Evolutionary conservation across 179 eudicot species (phyloP).

Genomic region (Corrigiola litoralis): DNA sequence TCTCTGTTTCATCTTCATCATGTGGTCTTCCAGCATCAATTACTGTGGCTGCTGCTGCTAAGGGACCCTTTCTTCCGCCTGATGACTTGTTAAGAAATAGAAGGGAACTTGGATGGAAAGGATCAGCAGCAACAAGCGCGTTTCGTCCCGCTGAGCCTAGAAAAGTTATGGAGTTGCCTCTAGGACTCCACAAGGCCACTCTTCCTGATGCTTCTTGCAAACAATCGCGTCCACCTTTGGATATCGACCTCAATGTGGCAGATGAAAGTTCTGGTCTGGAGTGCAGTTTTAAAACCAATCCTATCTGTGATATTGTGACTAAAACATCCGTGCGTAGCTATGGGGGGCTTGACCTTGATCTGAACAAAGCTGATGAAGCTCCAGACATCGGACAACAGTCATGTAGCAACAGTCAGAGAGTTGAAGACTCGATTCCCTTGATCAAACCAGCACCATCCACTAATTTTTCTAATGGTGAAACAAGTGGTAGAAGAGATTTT

Average conservation of each 20-base stretch:
- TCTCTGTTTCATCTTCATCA: slow-evolving; percentile 32
- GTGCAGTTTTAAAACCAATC: neutral
- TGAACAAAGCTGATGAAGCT: slow-evolving; percentile 39
- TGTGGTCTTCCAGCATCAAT: slow-evolving; percentile 36
- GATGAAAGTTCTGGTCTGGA: slow-evolving; percentile 48
- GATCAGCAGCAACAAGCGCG: slow-evolving; percentile 58
- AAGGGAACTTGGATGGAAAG: slow-evolving; percentile 41
- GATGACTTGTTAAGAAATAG: slow-evolving; percentile 33
- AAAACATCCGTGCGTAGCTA: slow-evolving; percentile 22
- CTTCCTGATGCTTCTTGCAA: slow-evolving; percentile 26
- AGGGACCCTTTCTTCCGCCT: slow-evolving; percentile 34
- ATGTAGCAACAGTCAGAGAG: slow-evolving; percentile 19
- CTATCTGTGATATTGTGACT: slow-evolving; percentile 1
- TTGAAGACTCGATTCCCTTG: slow-evolving; percentile 17
- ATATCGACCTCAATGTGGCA: slow-evolving; percentile 62
- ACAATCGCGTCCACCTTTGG: slow-evolving; percentile 39
- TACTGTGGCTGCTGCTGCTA: slow-evolving; percentile 37
- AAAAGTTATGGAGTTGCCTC: slow-evolving; percentile 20
- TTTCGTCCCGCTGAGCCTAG: slow-evolving; percentile 76
- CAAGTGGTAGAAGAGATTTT: slow-evolving; percentile 31
- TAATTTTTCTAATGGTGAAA: slow-evolving; percentile 14
- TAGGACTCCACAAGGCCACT: slow-evolving; percentile 17
- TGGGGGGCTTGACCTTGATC: slow-evolving; percentile 42
- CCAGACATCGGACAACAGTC: slow-evolving; percentile 27
- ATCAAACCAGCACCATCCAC: slow-evolving; percentile 20